These are phyloP conservation scores for Alternaria postmessia DNA, from an alignment of 2,329 filamentous ascomycete species.

Conservation along the genomic window DNA sequence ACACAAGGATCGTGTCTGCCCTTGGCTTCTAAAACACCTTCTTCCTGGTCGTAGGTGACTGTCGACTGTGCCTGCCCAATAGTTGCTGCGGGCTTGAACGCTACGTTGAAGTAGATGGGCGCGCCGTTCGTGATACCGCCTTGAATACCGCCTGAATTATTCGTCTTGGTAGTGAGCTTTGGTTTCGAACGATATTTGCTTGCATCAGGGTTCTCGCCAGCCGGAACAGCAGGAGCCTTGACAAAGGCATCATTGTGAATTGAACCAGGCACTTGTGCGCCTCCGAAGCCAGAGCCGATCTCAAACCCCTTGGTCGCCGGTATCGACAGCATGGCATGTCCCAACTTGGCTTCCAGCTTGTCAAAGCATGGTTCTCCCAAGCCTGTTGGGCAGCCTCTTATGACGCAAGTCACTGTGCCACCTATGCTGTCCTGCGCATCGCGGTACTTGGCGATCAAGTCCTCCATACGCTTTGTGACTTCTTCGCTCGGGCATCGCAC, in stretches of 20 bases:
- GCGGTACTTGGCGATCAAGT: slow-evolving; percentile 77
- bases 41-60: slow-evolving; percentile 76
- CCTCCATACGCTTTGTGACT: slow-evolving; percentile 75
- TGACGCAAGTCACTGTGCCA: slow-evolving; percentile 92
- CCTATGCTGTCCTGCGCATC: slow-evolving; percentile 89
- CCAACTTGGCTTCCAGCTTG: slow-evolving; percentile 91
- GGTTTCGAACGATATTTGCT: slow-evolving; percentile 54
- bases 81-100: slow-evolving; percentile 93
- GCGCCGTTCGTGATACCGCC: slow-evolving; percentile 95
- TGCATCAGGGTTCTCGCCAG: slow-evolving; percentile 55
- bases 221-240: slow-evolving; percentile 60
- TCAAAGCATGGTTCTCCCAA: slow-evolving; percentile 95
- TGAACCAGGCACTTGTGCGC: slow-evolving; percentile 86
- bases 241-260: slow-evolving; percentile 91
- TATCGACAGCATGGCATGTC: slow-evolving; percentile 93
- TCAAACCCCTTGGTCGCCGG: slow-evolving; percentile 97
- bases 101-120: slow-evolving; percentile 91
- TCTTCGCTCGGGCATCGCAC: slow-evolving; percentile 82
- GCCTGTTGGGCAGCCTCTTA: slow-evolving; percentile 83
- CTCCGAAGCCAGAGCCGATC: slow-evolving; percentile 89
- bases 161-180: slow-evolving; percentile 83
- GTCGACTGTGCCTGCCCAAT: slow-evolving; percentile 90
- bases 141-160: slow-evolving; percentile 94
- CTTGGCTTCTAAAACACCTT: slow-evolving; percentile 85
- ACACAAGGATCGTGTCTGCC: slow-evolving; percentile 95